Conservation (phyloP, 441 rosid species). For the Cnidoscolus chayamansa region DNA sequence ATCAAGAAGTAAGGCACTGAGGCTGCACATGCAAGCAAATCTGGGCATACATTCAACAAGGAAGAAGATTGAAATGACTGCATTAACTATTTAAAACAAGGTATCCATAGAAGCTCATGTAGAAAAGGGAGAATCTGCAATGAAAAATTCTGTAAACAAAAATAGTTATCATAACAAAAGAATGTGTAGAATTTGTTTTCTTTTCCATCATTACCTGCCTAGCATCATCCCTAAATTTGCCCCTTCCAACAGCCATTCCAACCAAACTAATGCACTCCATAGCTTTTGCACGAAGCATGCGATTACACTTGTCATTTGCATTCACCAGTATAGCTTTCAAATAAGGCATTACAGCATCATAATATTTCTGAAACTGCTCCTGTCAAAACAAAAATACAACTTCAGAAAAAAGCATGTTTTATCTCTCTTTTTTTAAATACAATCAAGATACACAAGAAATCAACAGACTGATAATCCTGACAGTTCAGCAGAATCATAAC, state of each 20-base stretch:
- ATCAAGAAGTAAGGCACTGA: conserved; percentile 11
- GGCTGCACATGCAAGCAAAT: not conserved
- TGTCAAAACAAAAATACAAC: conserved; percentile 30
- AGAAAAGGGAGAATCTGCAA: not conserved
- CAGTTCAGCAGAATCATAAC: not conserved
- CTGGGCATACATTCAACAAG: not conserved
- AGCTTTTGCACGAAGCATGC: conserved; percentile 93
- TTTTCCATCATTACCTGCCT: conserved; percentile 55
- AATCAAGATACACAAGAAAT: not conserved
- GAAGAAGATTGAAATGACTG: not conserved
- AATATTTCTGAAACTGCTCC: conserved; percentile 92
- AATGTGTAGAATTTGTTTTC: not conserved
- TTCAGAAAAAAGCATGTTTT: not conserved
- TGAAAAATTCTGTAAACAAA: not conserved
- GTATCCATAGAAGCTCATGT: not conserved
- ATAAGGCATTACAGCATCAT: conserved; percentile 91
- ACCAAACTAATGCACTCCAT: conserved; percentile 97
- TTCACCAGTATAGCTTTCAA: conserved; percentile 76
- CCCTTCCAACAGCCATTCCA: conserved; percentile 97
- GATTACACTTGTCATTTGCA: conserved; percentile 80
- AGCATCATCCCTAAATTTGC: conserved; percentile 81
- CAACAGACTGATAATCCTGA: not conserved
- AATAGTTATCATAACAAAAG: not conserved
- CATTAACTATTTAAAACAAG: not conserved
- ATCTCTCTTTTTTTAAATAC: not conserved